Percentiles rank a stretch among this genome's conserved stretches.
Evolutionary conservation across 106 monocot genomes (phyloP).

Genomic region (Dendrobium officinale): DNA sequence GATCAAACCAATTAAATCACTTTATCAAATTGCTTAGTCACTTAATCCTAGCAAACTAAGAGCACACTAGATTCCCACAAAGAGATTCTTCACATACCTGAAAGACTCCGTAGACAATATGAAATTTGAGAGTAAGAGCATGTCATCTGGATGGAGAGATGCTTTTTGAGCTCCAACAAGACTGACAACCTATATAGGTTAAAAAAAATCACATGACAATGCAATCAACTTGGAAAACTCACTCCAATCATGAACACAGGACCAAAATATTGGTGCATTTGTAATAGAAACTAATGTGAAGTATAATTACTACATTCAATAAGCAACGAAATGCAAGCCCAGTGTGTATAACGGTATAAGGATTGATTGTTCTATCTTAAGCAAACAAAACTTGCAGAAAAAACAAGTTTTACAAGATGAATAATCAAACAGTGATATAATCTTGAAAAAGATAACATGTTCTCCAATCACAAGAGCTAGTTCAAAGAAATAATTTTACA

Average conservation of each 20-base stretch:
- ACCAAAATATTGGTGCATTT: not conserved
- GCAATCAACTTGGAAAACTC: not conserved
- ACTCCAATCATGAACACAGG: not conserved
- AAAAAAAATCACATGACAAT: slow-evolving; percentile 10
- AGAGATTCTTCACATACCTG: slow-evolving; percentile 37
- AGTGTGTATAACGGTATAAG: not conserved
- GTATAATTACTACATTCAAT: not conserved
- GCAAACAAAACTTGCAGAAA: not conserved
- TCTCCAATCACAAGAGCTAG: not conserved
- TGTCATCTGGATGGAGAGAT: slow-evolving; percentile 94
- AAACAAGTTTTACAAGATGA: not conserved
- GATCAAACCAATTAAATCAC: not conserved
- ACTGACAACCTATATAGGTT: slow-evolving; percentile 64
- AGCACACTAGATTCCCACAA: not conserved
- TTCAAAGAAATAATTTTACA: not conserved
- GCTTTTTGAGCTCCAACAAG: slow-evolving; percentile 98
- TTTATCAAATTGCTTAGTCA: not conserved
- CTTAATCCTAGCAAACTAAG: not conserved
- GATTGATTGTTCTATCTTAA: not conserved
- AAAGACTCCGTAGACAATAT: slow-evolving; percentile 89
- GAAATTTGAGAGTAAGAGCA: slow-evolving; percentile 95
- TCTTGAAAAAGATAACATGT: not conserved
- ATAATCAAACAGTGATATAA: not conserved
- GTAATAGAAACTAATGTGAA: not conserved
- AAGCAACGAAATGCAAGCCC: not conserved